Evolutionary conservation across 1,139 yeast genomes (phyloP), one percentile per base, ranked within the genome.

Genomic region (Schizosaccharomyces versatilis): DNA sequence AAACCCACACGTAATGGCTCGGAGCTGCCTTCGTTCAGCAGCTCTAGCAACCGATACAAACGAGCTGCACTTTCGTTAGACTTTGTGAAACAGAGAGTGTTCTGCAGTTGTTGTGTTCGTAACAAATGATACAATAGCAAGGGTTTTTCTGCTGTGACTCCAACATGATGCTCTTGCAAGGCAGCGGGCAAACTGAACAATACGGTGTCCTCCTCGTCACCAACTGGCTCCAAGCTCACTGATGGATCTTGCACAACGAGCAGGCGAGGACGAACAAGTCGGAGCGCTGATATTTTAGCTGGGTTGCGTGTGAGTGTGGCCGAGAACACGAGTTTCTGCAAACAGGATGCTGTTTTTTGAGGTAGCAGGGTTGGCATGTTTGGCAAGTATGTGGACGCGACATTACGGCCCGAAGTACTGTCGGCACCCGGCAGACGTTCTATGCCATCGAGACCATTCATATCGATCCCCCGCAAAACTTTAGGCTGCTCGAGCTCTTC

Each of bases 261-360:
- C 53, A 93, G 68, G 62, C 80, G 74, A 7, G 95, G 95, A 53
- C 73, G 73, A 56, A 73, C 70, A 60, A 93, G 76, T 56, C 80
- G 76, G 59, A 90, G 71, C 52, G 77, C 75, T 8, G 90, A 74
- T 55, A 93, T 70, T 63, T 84, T 84, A 41, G 93, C 95, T 0
- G 96, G 86, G 66, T 88, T 94, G 1, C 95, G 81, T 2, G 96
- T 86, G 57, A 93, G 73, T 0, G 99, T 90, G 6, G 99, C 98
- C 47, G 95, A 82, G 64, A 90, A 86, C 2, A 90, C 73, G 66
- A 90, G 73, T 62, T 88, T 86, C 68, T 69, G 69, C 62, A 65
- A 41, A 66, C 41, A 42, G 65, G 49, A 61, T 69, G 59, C 17
- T 15, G 24, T 39, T 57, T 47, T 38, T n/a, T 42, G 38, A 38